Evolutionary conservation across 805 yeast species (phyloP), one percentile per base, ranked within the genome.

Genomic region (Hanseniaspora jakobsenii): DNA sequence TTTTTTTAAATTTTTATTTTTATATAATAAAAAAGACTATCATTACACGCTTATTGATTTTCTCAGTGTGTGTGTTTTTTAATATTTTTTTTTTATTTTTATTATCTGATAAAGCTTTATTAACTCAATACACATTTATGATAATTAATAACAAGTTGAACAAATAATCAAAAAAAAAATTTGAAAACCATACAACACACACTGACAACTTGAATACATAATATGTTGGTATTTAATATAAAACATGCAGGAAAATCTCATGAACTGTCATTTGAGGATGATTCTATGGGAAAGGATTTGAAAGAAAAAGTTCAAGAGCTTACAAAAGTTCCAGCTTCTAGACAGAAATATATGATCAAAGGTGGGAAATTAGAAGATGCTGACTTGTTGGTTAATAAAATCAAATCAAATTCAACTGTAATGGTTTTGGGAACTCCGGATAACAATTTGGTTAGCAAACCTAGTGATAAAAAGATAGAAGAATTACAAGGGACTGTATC

Each of bases 351-450:
- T 49, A 70, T 91, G 57, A 73, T 85, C 42, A 86, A 83, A 64
- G 89, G 93, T 10, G 95, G 95, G 32, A 93, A 86, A 59, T 64
- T 91, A 54, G 70, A 71, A 45, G 89, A 85, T 61, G 87, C 81
- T 49, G 65, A 64, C n/a, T 44, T 53, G 5, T 50, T 57, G 14
- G 54, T 59, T 6, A 65, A 68, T 30, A 61, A 83, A 43, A 71
- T 87, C 50, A 81, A 80, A 54, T 68, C 73, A 18, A 74, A 73
- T 27, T 82, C 80, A 52, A 66, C 74, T 12, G 67, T 89, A 18
- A 82, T 91, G 94, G 83, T 91, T 47, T 68, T 91, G 47, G 99
- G 99, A 19, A 80, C 96, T 1, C 89, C 95, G 2, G 91, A 81
- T 45, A 67, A 71, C 47, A 73, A 71, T 47, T 63, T 76, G 50